Percentiles rank a stretch among this genome's conserved stretches.
phyloP scores from a whole-genome alignment of 2,329 filamentous ascomycete species.

The Diplodia corticola region DNA sequence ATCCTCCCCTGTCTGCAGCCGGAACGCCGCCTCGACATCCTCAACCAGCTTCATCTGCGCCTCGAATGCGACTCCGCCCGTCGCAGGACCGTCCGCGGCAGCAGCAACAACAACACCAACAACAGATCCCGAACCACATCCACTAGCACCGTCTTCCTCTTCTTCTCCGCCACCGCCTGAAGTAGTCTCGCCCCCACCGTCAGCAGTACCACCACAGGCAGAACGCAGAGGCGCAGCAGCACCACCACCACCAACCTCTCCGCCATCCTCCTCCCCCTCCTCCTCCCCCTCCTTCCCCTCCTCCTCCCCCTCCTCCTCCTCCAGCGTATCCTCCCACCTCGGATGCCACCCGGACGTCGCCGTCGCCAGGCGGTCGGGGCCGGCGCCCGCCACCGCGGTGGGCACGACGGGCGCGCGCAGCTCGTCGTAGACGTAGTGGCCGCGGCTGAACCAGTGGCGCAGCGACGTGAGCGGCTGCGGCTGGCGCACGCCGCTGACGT shows the following conservation, averaged over 20 bases:
- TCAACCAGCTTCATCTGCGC: not conserved
- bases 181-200: too few species aligned
- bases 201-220: too few species aligned
- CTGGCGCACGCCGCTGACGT: not conserved
- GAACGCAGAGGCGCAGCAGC: too few species aligned
- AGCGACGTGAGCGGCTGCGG: not conserved
- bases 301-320: too few species aligned
- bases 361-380: not conserved
- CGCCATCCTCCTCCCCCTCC: too few species aligned
- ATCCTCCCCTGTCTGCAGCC: not conserved
- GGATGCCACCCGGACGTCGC: not conserved
- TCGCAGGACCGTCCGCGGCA: too few species aligned
- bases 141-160: too few species aligned
- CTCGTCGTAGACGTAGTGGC: constrained; percentile 8
- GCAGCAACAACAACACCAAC: too few species aligned
- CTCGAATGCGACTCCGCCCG: not conserved
- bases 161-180: too few species aligned
- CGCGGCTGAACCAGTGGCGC: not conserved
- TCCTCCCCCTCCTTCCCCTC: too few species aligned
- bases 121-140: too few species aligned
- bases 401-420: not conserved
- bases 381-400: not conserved
- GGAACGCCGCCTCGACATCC: not conserved
- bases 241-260: too few species aligned
- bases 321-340: not conserved